These are phyloP conservation scores for Aegle marmelos DNA, from an alignment of 345 rosid genomes.

Conservation along the genomic window DNA sequence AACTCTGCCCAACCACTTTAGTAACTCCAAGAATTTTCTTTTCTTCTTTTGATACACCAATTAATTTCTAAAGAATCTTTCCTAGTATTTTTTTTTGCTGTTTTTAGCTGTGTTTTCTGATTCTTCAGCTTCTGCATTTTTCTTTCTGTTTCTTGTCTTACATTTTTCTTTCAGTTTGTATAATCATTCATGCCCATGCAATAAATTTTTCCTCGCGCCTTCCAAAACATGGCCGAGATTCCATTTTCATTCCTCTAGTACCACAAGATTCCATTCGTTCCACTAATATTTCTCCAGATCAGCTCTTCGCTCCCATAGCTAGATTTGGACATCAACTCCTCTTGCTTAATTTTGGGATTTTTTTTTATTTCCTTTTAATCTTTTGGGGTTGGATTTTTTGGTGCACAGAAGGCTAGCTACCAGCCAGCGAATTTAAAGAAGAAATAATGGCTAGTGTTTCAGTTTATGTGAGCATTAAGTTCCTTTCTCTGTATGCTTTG, in stretches of 20 bases:
- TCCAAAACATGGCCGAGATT: not conserved
- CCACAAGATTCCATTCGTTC: not conserved
- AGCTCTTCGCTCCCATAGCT: not conserved
- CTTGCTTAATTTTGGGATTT: not conserved
- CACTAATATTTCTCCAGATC: not conserved
- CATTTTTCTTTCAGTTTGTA: not conserved
- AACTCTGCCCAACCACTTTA: not conserved
- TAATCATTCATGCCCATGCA: not conserved
- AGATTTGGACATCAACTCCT: not conserved
- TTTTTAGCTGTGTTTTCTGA: not conserved
- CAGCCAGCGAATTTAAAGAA: conserved; percentile 13
- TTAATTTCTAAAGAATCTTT: not conserved
- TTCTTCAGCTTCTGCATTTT: not conserved
- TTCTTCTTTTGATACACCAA: not conserved
- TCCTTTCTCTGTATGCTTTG: conserved; percentile 27
- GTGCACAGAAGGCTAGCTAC: not conserved
- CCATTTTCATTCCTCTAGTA: not conserved
- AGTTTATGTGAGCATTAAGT: conserved; percentile 11
- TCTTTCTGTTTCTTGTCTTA: not conserved
- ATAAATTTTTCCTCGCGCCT: not conserved
- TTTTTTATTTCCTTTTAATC: not conserved
- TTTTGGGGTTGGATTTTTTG: not conserved
- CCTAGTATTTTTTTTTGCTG: not conserved
- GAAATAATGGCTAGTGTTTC: conserved; percentile 19
- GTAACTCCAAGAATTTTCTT: not conserved